Evolutionary conservation across 164 flowering plant genomes (phyloP).

Genomic region (Echeveria elegans): DNA sequence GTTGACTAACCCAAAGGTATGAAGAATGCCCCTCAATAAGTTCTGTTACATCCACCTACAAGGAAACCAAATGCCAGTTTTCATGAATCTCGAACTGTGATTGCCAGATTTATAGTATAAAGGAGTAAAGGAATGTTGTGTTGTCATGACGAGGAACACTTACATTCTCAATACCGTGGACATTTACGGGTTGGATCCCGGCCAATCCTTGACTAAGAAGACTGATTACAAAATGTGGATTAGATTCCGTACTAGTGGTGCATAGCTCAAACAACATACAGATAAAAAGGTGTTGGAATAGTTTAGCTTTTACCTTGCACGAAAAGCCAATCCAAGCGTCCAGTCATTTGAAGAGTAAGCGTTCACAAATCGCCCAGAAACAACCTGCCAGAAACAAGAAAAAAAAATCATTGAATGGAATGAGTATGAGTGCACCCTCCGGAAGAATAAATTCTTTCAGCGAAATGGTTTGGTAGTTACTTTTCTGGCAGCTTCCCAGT

Average conservation of each 20-base stretch:
- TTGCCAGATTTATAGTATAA: too few relatives aligned
- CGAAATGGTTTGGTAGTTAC: slow-evolving; percentile 22
- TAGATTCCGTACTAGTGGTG: neutral
- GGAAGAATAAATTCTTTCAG: neutral
- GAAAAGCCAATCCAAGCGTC: slow-evolving; percentile 93
- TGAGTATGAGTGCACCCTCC: neutral
- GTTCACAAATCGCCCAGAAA: slow-evolving; percentile 91
- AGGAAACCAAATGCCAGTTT: neutral
- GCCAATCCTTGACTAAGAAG: slow-evolving; percentile 86
- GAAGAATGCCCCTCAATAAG: slow-evolving; percentile 68
- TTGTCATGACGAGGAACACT: slow-evolving; percentile 11
- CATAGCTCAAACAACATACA: neutral
- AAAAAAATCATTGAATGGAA: neutral
- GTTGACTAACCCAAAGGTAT: slow-evolving; percentile 66
- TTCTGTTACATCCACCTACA: slow-evolving; percentile 55
- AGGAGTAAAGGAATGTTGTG: neutral
- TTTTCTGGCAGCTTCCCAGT: slow-evolving; percentile 81
- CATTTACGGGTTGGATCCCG: slow-evolving; percentile 75
- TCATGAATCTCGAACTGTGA: too few relatives aligned
- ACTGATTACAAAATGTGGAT: slow-evolving; percentile 28
- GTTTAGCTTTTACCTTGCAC: slow-evolving; percentile 64
- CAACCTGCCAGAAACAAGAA: slow-evolving; percentile 48
- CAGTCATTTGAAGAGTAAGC: slow-evolving; percentile 80
- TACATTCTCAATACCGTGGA: slow-evolving; percentile 88
- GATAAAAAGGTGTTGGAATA: neutral